Evolutionary conservation across 1,284 basidiomycete genomes (phyloP), one percentile per base, ranked within the genome.

Genomic region (Blastosporella zonata): DNA sequence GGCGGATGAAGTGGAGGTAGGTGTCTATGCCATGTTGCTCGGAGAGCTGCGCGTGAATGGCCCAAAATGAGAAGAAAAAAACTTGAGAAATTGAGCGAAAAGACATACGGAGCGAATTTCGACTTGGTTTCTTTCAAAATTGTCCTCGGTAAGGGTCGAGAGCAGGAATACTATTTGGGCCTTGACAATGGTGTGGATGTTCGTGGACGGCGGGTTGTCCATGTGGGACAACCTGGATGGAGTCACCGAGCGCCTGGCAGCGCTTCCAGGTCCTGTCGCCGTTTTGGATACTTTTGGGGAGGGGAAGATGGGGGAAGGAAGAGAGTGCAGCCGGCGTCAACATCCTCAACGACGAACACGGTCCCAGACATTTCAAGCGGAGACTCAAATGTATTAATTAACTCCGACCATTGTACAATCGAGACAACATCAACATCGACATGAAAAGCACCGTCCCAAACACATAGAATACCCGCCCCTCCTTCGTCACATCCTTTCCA

Each of bases 21-120:
- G 93, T 95, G 68, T 96, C 94, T 62, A 92, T 79, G 48, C 93
- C 92, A 78, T 97, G 91, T 65, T 92, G 89, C 64, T 96, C 92
- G 55, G 92, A 91, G 60, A 97, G 81, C 93, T 97, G 67, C 31
- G 48, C 47, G 54, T 54, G 53, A 45, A 54, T 50, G 45, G 49
- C 52, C 55, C 46, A 55, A 53, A 55, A 62, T 47, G 54, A 49
- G 47, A 49, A 37, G 28, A 46, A 46, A 57, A 25, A 47, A 37
- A 47, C 49, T 43, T 27, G 22, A 49, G 55, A 49, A 42, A 25
- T 18, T 23, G 18, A 31, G n/a, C n/a, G n/a, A 35, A 51, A 50
- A 55, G 46, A 80, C 90, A 62, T 66, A 96, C 93, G 52, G 89
- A 89, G 63, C 90, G 84, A 61, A 97, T 95, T 74, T 97, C 93